Conservation (phyloP, 2,329 filamentous ascomycete species). For the Hymenoscyphus albidus region DNA sequence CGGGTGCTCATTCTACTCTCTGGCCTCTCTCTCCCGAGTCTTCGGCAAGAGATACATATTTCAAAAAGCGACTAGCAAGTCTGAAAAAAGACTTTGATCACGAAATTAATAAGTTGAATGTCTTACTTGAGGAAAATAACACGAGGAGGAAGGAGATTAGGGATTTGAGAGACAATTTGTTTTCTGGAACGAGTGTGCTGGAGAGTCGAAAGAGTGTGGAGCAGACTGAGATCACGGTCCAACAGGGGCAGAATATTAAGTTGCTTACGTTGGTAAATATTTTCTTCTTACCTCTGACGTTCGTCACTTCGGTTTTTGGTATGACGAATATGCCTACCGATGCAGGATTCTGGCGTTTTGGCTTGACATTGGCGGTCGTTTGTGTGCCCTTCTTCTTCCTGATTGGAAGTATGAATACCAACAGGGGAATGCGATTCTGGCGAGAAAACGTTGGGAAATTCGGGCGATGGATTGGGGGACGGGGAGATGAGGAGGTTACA, state of each 20-base stretch:
- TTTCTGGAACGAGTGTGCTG: constrained; percentile 59
- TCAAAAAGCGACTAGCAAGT: constrained; percentile 43
- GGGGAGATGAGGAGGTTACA: background rate
- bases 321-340: constrained; percentile 45
- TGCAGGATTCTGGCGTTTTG: constrained; percentile 44
- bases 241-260: constrained; percentile 60
- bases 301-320: constrained; percentile 58
- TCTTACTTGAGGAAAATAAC: constrained; percentile 41
- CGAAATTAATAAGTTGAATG: constrained; percentile 42
- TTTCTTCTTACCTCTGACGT: constrained; percentile 58
- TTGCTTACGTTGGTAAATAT: constrained; percentile 57
- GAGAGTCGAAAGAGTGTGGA: constrained; percentile 59
- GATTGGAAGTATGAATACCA: constrained; percentile 44
- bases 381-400: constrained; percentile 49
- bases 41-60: constrained; percentile 45
- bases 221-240: constrained; percentile 45
- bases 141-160: constrained; percentile 52
- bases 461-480: background rate
- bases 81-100: constrained; percentile 43
- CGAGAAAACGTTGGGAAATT: constrained; percentile 17
- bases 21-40: constrained; percentile 51
- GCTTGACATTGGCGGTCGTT: constrained; percentile 35
- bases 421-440: constrained; percentile 31
- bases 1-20: constrained; percentile 49
- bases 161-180: constrained; percentile 57